Evolutionary conservation across 148 eudicot species (phyloP), one percentile per base, ranked within the genome.

Genomic region (Cornus florida): DNA sequence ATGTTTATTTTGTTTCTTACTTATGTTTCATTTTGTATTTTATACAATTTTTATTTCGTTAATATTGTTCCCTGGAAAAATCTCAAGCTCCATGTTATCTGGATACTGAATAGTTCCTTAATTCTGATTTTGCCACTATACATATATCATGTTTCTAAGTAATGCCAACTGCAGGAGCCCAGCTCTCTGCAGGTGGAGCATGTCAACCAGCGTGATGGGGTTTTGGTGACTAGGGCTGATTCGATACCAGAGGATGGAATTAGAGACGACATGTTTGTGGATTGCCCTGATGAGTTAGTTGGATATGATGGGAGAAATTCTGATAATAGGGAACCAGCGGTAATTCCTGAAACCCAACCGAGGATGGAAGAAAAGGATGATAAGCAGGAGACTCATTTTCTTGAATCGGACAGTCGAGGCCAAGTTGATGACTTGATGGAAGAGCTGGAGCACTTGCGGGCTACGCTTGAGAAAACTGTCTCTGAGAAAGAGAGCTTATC

Each of bases 191-290:
- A 84, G 84, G 86, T 83, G 75, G 87, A 89, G 74, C 82, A 75
- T 69, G 79, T 84, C 59, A 84, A 83, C 66, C 84, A 82, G 24
- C 86, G 85, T 46, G 89, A 90, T 59, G 92, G 90, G 70, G 93
- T 78, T 64, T 82, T 86, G 69, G 89, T 87, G 80, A 80, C 70
- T 77, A 86, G 86, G 28, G 88, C 70, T 71, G 83, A 85, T 79
- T 85, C 85, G 71, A 80, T 85, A 75, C 87, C 90, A 31, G 88
- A 83, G 79, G 99, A 96, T 81, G 97, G 89, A 43, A 94, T 88
- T 46, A 89, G 87, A 80, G 97, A 95, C 59, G 99, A 95, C 71
- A 92, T 90, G 93, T 96, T 96, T 85, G 89, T 92, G 75, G 99
- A 96, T 82, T 96, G 97, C 75, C 88, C 99, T 2, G 99, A 95